Base-by-base conservation (phyloP, 495 filamentous ascomycete species). In the Penicillium antarcticum region DNA sequence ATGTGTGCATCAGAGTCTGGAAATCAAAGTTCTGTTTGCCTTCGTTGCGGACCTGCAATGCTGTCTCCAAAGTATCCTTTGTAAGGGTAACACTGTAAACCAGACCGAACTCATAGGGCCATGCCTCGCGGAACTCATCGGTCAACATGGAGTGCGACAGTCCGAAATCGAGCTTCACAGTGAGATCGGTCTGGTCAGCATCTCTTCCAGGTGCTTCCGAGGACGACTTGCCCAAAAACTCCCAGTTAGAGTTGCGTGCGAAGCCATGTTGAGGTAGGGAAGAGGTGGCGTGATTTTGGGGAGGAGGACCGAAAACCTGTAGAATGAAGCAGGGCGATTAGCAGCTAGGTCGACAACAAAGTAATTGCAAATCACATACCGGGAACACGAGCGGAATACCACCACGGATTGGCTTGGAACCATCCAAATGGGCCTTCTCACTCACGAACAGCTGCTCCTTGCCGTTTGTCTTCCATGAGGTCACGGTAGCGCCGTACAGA, bases 321-420 rank as follows among this genome's bases (percentile, higher is more conserved):
- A 38, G 19, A 52, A 26, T 12, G 10, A 17, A 42, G 38, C 49
- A 52, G 3, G 24, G 39, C 6, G 33, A 18, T 62, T 52, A 64
- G 60, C 52, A 42, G 23, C 12, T 39, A 35, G 23, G 16, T 39
- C 31, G 34, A 33, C 7, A 33, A 33, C 19, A 37, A 11, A 18
- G 45, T 36, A 44, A 43, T 19, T 2, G 34, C 17, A 7, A 16
- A 41, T 31, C 13, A 77, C 85, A 56, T 77, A 95, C 92, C 16
- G 95, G 95, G 66, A 99, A 99, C 3, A 99, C 95, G 29, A 99
- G 71, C 7, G 95, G 95, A 53, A 99, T 89, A 5, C 95, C 78
- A 45, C 78, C 78, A 34, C 78, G 69, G 48, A 81, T 79, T 5
- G 78, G 69, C 65, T 87, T 87, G 44, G 79, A 82, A 4, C 84